Conservation (phyloP, 345 rosid species). For the Camelina neglecta region DNA sequence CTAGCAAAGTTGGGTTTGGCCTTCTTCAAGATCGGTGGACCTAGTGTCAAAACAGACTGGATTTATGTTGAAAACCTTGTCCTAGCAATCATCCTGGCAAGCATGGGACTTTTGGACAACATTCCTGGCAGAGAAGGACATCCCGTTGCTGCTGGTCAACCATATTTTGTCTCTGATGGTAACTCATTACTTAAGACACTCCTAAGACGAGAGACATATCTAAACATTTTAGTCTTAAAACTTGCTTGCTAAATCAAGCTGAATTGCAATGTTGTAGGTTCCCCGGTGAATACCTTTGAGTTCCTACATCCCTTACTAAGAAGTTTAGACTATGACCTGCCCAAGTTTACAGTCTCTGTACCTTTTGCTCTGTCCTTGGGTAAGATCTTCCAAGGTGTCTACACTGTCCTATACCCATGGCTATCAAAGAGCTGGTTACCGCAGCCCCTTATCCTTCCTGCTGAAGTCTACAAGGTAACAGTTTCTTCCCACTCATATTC, state of each 20-base stretch:
- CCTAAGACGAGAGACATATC: neutral
- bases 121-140: slow-evolving; percentile 69
- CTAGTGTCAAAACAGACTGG: slow-evolving; percentile 85
- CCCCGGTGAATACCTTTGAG: slow-evolving; percentile 84
- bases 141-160: slow-evolving; percentile 90
- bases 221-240: neutral
- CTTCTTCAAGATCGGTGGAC: slow-evolving; percentile 65
- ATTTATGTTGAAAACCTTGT: slow-evolving; percentile 88
- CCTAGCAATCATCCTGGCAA: slow-evolving; percentile 73
- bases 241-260: neutral
- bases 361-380: slow-evolving; percentile 63
- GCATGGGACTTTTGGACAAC: slow-evolving; percentile 92
- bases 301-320: slow-evolving; percentile 69
- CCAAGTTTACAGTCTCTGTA: slow-evolving; percentile 60
- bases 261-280: slow-evolving; percentile 52
- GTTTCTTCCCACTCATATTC: slow-evolving; percentile 29
- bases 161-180: slow-evolving; percentile 97
- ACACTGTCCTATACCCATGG: slow-evolving; percentile 80
- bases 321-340: slow-evolving; percentile 77
- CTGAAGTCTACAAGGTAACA: slow-evolving; percentile 88
- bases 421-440: slow-evolving; percentile 87
- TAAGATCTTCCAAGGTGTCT: slow-evolving; percentile 59
- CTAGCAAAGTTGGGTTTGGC: slow-evolving; percentile 72
- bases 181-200: slow-evolving; percentile 25
- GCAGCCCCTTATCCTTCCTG: slow-evolving; percentile 81